Conservation (phyloP, 192 early-diverging fungal species). For the Coemansia sp. region DNA sequence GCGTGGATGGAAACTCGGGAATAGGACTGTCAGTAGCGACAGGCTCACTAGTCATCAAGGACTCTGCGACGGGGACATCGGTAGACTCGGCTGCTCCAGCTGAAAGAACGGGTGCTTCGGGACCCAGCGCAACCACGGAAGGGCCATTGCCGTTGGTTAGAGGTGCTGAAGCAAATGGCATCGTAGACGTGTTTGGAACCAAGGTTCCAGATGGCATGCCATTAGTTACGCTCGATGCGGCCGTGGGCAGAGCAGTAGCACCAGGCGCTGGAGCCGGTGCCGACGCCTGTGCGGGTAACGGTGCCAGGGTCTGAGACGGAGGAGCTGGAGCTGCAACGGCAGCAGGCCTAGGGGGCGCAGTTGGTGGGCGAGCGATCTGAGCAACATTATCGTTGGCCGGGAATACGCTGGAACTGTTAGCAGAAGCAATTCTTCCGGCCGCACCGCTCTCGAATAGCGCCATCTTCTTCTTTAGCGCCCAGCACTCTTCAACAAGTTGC, state of each 20-base stretch:
- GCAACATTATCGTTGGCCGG: constrained; percentile 36
- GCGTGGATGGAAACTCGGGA: neutral
- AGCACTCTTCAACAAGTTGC: constrained; percentile 50
- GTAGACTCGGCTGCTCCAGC: neutral
- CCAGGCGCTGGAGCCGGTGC: neutral
- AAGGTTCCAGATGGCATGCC: neutral
- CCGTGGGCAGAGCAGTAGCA: neutral
- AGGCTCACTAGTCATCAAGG: neutral
- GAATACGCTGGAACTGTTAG: constrained; percentile 18
- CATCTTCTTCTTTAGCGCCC: constrained; percentile 53
- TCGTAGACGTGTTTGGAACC: neutral
- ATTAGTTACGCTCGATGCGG: neutral
- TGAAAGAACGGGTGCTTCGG: neutral
- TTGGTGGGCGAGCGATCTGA: constrained; percentile 33
- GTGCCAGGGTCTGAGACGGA: neutral
- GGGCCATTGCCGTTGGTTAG: neutral
- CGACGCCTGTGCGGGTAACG: neutral
- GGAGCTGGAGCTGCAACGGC: neutral
- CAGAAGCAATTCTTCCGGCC: constrained; percentile 21
- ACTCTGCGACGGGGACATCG: neutral
- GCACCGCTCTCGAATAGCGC: constrained; percentile 42
- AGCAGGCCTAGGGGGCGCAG: constrained; percentile 21
- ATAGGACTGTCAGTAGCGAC: neutral
- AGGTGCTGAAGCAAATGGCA: neutral
- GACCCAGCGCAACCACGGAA: neutral